Evolutionary conservation across 768 basidiomycete genomes (phyloP).

Genomic region (Russula sp.): DNA sequence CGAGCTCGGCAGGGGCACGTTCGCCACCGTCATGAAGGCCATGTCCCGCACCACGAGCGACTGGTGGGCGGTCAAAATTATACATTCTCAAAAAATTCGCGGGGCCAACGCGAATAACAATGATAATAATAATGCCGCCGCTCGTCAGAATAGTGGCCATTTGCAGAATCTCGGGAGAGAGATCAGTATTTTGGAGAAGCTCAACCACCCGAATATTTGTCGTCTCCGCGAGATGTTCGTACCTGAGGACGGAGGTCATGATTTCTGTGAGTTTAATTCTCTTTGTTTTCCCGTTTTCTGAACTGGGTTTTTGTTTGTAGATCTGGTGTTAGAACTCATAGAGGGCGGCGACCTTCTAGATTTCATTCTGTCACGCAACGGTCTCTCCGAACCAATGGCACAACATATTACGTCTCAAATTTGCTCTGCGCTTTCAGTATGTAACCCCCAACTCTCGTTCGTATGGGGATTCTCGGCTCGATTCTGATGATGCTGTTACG

Average conservation of each 20-base stretch:
- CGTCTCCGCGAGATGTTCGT: conserved; percentile 73
- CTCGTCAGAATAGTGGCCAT: not conserved
- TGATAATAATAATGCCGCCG: not conserved
- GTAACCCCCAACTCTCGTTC: conserved; percentile 30
- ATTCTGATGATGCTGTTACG: not conserved
- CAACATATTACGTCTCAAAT: conserved; percentile 78
- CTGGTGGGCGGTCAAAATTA: conserved; percentile 88
- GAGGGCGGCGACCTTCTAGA: conserved; percentile 91
- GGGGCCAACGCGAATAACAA: conserved; percentile 24
- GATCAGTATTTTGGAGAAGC: conserved; percentile 71
- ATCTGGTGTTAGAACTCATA: conserved; percentile 80
- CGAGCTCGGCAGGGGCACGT: conserved; percentile 87
- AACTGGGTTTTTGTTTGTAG: conserved; percentile 38
- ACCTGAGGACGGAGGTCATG: conserved; percentile 49
- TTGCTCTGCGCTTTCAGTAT: conserved; percentile 74
- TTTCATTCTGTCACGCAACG: conserved; percentile 59
- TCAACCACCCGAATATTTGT: conserved; percentile 83
- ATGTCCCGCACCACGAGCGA: conserved; percentile 66
- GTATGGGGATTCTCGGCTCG: not conserved
- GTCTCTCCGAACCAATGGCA: conserved; percentile 55
- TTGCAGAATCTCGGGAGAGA: conserved; percentile 57
- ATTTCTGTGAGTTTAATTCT: conserved; percentile 48
- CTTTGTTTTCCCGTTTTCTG: not conserved
- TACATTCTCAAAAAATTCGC: conserved; percentile 51
- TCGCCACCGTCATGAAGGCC: conserved; percentile 87